phyloP scores from a whole-genome alignment of 1,284 basidiomycete species.

The Schizophyllum commune region DNA sequence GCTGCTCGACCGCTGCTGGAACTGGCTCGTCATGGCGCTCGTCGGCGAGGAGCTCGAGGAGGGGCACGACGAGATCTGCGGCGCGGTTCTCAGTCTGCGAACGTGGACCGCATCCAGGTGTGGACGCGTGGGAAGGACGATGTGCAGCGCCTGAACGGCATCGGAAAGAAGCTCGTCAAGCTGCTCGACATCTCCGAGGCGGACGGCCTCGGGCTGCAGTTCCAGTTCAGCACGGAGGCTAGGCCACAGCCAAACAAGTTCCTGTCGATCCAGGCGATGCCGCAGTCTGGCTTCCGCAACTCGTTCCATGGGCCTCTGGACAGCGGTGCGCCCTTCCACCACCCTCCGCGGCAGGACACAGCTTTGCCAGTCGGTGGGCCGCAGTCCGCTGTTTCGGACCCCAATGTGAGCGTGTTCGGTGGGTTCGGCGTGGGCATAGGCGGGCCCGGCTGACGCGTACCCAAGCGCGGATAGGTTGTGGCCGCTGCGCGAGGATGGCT shows the following conservation, averaged over 20 bases:
- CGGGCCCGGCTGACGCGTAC: no score
- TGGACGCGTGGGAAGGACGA: slow-evolving; percentile 85
- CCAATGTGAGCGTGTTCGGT: background rate
- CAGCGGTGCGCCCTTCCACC: slow-evolving; percentile 53
- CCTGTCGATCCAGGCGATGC: slow-evolving; percentile 66
- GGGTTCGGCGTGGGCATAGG: background rate
- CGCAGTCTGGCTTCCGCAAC: slow-evolving; percentile 54
- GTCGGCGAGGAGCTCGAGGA: no score
- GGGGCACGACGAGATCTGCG: slow-evolving; percentile 83
- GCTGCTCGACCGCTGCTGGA: slow-evolving; percentile 84
- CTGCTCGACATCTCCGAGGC: slow-evolving; percentile 74
- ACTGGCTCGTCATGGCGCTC: slow-evolving; percentile 81
- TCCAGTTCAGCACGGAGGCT: slow-evolving; percentile 81
- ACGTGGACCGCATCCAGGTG: slow-evolving; percentile 84
- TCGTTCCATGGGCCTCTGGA: slow-evolving; percentile 41
- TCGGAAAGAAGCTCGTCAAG: slow-evolving; percentile 78
- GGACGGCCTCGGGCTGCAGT: slow-evolving; percentile 79
- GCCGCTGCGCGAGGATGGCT: slow-evolving; percentile 85
- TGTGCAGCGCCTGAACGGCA: slow-evolving; percentile 73
- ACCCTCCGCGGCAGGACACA: slow-evolving; percentile 5
- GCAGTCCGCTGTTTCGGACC: background rate
- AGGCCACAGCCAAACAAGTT: slow-evolving; percentile 72
- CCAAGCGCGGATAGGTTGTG: slow-evolving; percentile 66
- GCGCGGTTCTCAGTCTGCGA: slow-evolving; percentile 86
- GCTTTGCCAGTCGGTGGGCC: slow-evolving; percentile 29